Evolutionary conservation across 805 yeast species (phyloP).

Genomic region (Monosporozyma siamensis): DNA sequence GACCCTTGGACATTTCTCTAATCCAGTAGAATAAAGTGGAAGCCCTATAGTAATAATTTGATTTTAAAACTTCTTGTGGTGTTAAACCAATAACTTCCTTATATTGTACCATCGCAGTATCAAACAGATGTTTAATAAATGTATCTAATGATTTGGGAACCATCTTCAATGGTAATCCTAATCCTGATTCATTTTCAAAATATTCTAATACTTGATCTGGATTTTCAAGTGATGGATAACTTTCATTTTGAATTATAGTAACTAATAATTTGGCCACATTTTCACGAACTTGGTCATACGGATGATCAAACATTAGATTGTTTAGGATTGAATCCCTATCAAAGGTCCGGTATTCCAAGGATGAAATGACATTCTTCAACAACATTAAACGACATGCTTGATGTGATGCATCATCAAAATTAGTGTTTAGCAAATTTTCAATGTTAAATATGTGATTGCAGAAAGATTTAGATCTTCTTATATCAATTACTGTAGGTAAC

Average conservation of each 20-base stretch:
- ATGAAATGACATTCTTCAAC: slow-evolving; percentile 42
- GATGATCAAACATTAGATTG: slow-evolving; percentile 43
- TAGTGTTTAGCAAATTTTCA: slow-evolving; percentile 34
- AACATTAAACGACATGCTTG: slow-evolving; percentile 51
- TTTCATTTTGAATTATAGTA: slow-evolving; percentile 16
- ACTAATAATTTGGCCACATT: slow-evolving; percentile 52
- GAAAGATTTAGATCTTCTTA: slow-evolving; percentile 56
- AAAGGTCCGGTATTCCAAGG: no score
- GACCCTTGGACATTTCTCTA: slow-evolving; percentile 42
- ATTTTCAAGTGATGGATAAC: slow-evolving; percentile 6
- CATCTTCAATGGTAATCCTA: slow-evolving; percentile 30
- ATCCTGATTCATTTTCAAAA: slow-evolving; percentile 16
- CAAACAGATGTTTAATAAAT: slow-evolving; percentile 37
- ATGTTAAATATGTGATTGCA: slow-evolving; percentile 38
- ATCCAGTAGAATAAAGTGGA: slow-evolving; percentile 60
- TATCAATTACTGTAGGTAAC: slow-evolving; percentile 56
- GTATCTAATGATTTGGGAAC: slow-evolving; percentile 29
- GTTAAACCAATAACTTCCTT: slow-evolving; percentile 26
- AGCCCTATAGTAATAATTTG: slow-evolving; percentile 56
- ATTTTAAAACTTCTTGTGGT: slow-evolving; percentile 49
- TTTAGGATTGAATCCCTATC: slow-evolving; percentile 43
- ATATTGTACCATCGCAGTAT: slow-evolving; percentile 36
- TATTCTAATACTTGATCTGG: slow-evolving; percentile 10
- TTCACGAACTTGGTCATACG: slow-evolving; percentile 63
- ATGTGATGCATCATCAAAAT: slow-evolving; percentile 53